Evolutionary conservation across 2,329 filamentous ascomycete genomes (phyloP), one percentile per base, ranked within the genome.

Genomic region (Arthroderma sp.): DNA sequence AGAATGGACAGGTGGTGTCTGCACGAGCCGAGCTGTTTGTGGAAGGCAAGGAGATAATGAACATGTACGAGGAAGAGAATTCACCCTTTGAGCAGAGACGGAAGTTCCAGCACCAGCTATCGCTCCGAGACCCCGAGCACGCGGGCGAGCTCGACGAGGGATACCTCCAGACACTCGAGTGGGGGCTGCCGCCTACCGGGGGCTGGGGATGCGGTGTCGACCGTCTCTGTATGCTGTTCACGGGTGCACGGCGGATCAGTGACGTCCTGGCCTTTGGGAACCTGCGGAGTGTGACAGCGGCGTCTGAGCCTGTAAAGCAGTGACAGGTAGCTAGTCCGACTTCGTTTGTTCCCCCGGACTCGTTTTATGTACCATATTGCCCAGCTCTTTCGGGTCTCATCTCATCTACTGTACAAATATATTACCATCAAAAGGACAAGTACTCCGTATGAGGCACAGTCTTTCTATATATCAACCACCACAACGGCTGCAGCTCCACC

Each of bases 1-100:
- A 67, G 7, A 85, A 84, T 0, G 77, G 79, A 13, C 91, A 96
- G 68, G 72, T 80, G 7, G 83, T 95, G 0, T 86, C 89, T 1
- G 87, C 88, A 0, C 84, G 91, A 4, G 88, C 87, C 0, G 91
- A 96, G 72, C 80, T 95, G 21, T 95, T 95, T 72, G 81, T 94
- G 61, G 75, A 82, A 54, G 83, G 86, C 41, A 82, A 83, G 56
- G 93, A 98, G 68, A 79, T 95, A 33, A 88, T 91, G 60, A 98
- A 98, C 71, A 94, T 91, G 76, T 98, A 98, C 71, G 93, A 98
- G 70, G 93, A 98, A 73, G 93, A 98, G 70, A 98, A 98, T 71
- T 87, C 88, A 55, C 93, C 93, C 0, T 84, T 86, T 56, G 87
- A 86, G 65, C 93, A 98, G 73, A 80, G 87, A 49, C 78, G 81